Evolutionary conservation across 2,329 filamentous ascomycete genomes (phyloP).

Genomic region (Cladophialophora yegresii): DNA sequence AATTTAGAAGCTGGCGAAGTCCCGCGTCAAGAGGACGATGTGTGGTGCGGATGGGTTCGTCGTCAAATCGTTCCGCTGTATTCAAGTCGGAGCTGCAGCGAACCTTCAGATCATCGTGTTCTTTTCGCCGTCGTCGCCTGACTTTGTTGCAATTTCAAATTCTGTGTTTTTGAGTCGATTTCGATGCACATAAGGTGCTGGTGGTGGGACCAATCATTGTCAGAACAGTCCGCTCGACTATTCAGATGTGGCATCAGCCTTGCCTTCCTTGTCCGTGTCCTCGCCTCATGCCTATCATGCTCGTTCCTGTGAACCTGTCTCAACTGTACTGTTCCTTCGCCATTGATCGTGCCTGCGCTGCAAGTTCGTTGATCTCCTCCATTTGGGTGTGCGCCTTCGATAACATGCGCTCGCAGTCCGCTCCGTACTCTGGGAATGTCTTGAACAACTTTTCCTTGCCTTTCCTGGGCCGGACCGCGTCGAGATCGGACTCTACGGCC

Average conservation of each 20-base stretch:
- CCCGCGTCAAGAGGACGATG: background rate
- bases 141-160: background rate
- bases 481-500: background rate
- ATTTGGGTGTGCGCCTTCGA: background rate
- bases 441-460: background rate
- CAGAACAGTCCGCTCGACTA: background rate
- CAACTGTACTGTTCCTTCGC: background rate
- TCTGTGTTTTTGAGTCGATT: background rate
- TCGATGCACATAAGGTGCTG: background rate
- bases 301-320: background rate
- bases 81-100: no score
- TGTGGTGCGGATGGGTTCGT: background rate
- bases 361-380: background rate
- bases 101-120: background rate
- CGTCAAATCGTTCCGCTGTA: no score
- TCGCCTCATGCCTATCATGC: background rate
- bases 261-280: background rate
- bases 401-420: background rate
- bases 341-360: background rate
- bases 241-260: background rate
- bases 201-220: background rate
- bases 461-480: background rate
- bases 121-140: background rate
- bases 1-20: background rate
- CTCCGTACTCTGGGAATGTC: background rate